Evolutionary conservation across 2,329 filamentous ascomycete genomes (phyloP).

Genomic region (Paraconiothyrium sp.): DNA sequence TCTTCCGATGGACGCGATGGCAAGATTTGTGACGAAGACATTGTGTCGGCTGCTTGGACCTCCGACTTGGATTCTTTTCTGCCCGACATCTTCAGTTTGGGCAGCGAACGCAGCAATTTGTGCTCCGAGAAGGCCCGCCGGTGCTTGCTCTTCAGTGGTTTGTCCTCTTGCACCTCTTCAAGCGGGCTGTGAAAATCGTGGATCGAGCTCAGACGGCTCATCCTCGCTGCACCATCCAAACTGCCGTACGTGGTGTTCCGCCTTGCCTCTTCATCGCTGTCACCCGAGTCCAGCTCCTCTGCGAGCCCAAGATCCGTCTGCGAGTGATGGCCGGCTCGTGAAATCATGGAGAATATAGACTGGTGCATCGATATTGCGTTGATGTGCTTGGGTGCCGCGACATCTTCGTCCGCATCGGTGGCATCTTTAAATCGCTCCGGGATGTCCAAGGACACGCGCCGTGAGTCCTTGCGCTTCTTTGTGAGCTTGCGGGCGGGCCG

Average conservation of each 20-base stretch:
- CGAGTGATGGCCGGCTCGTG: constrained; percentile 83
- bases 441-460: constrained; percentile 58
- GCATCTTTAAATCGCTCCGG: constrained; percentile 67
- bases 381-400: constrained; percentile 62
- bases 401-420: constrained; percentile 69
- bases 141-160: constrained; percentile 53
- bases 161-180: constrained; percentile 28
- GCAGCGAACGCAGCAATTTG: constrained; percentile 72
- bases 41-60: constrained; percentile 59
- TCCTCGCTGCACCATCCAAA: constrained; percentile 46
- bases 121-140: constrained; percentile 70
- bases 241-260: constrained; percentile 34
- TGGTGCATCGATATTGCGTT: constrained; percentile 81
- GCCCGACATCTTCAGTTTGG: constrained; percentile 60
- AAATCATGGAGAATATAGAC: constrained; percentile 92
- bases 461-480: constrained; percentile 44
- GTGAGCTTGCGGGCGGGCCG: constrained; percentile 42
- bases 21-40: constrained; percentile 54
- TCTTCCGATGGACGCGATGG: constrained; percentile 40
- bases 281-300: constrained; percentile 76
- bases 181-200: constrained; percentile 38
- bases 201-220: constrained; percentile 47
- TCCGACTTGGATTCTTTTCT: constrained; percentile 42
- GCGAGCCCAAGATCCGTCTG: constrained; percentile 84
- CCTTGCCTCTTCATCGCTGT: constrained; percentile 68